phyloP scores from a whole-genome alignment of 2,329 filamentous ascomycete genomes.

The Thelonectria discophora region DNA sequence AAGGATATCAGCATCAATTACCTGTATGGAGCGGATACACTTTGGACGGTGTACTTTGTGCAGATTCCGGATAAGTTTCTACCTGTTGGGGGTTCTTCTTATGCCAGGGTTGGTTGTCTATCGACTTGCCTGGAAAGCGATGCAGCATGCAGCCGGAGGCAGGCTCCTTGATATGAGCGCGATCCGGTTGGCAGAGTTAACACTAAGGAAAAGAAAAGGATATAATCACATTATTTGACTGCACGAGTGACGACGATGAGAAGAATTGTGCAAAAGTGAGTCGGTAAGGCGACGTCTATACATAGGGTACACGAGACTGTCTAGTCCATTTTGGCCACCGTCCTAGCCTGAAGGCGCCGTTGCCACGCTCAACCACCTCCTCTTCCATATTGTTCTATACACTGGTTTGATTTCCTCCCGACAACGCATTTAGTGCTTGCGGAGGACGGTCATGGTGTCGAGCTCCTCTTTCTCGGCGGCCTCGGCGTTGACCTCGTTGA shows the following conservation, averaged over 20 bases:
- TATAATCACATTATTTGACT: slow-evolving; percentile 29
- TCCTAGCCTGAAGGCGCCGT: slow-evolving; percentile 34
- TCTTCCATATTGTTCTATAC: slow-evolving; percentile 27
- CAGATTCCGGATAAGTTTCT: slow-evolving; percentile 16
- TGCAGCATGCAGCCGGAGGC: slow-evolving; percentile 22
- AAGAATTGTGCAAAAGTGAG: slow-evolving; percentile 39
- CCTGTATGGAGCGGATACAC: slow-evolving; percentile 16
- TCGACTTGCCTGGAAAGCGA: slow-evolving; percentile 6
- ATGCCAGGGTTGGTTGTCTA: slow-evolving; percentile 13
- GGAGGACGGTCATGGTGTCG: slow-evolving; percentile 60
- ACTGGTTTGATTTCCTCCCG: slow-evolving; percentile 21
- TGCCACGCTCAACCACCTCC: slow-evolving; percentile 35
- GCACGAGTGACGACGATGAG: slow-evolving; percentile 15
- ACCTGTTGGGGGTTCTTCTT: slow-evolving; percentile 14
- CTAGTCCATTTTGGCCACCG: slow-evolving; percentile 41
- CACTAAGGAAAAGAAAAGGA: slow-evolving; percentile 38
- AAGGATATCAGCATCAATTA: slow-evolving; percentile 27
- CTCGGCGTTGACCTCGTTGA: slow-evolving; percentile 61
- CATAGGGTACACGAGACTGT: slow-evolving; percentile 49
- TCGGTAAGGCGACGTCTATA: slow-evolving; percentile 47
- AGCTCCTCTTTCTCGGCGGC: slow-evolving; percentile 62
- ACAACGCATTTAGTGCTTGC: slow-evolving; percentile 54
- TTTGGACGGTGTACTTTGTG: slow-evolving; percentile 27
- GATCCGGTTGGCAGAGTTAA: slow-evolving; percentile 37
- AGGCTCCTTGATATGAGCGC: slow-evolving; percentile 21